These are phyloP conservation scores for Alternaria gaisen DNA, from an alignment of 2,329 filamentous ascomycete species.

Conservation along the genomic window DNA sequence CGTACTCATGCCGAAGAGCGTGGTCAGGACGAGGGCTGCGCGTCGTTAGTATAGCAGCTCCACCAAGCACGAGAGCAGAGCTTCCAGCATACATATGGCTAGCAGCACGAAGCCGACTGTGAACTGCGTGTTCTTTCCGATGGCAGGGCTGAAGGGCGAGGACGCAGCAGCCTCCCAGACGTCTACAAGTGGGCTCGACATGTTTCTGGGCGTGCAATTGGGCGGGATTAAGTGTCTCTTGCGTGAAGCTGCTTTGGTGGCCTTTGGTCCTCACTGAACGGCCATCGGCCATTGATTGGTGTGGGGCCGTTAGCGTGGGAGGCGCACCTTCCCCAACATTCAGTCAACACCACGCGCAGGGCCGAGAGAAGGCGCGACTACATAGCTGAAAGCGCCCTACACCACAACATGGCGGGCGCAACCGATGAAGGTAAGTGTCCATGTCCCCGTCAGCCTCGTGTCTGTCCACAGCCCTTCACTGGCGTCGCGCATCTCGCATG, in stretches of 20 bases:
- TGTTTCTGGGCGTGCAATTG: conserved; percentile 37
- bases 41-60: conserved; percentile 38
- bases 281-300: conserved; percentile 26
- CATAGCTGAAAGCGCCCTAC: conserved; percentile 16
- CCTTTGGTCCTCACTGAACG: conserved; percentile 30
- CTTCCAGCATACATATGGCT: conserved; percentile 63
- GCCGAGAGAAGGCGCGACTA: conserved; percentile 21
- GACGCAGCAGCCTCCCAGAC: conserved; percentile 92
- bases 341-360: conserved; percentile 15
- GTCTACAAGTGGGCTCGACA: conserved; percentile 70
- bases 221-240: conserved; percentile 12
- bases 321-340: conserved; percentile 30
- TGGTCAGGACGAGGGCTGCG: conserved; percentile 72
- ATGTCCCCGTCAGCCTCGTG: not conserved
- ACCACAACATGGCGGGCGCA: conserved; percentile 44
- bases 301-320: conserved; percentile 25
- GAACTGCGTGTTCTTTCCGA: conserved; percentile 88
- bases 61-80: conserved; percentile 15
- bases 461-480: not conserved
- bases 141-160: conserved; percentile 81
- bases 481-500: conserved; percentile 6
- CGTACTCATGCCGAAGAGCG: conserved; percentile 86
- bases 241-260: conserved; percentile 36
- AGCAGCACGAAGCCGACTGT: conserved; percentile 79
- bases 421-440: conserved; percentile 49